Base-by-base conservation (phyloP, 129 eudicot species). In the Gnaphalium uliginosum region DNA sequence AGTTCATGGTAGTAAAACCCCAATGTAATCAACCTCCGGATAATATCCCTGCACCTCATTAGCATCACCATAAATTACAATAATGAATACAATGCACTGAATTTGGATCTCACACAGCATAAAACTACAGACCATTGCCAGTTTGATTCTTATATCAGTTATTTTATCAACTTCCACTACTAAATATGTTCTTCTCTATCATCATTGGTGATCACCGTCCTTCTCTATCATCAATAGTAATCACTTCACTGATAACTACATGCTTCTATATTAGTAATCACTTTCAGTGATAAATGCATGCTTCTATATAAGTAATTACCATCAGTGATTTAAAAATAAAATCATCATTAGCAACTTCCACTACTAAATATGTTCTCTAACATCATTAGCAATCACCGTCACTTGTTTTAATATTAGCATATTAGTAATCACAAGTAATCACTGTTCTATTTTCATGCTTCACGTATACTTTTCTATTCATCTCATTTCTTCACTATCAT, bases 1-100 rank as follows among this genome's bases (percentile, higher is more conserved):
- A 93, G 88, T 85, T 88, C 96, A 48, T 93, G 71, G 74, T 86
- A 93, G 78, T 93, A 93, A 81, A 90, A 93, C 58, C 97, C 97
- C 73, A 93, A 77, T 11, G 76, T 87, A 43, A 93, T 77, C 25
- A 93, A 56, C 66, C 87, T 90, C 89, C 88, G 87, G 76, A 90
- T 93, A 29, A 83, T 86, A 86, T 90, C 93, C 89, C 97, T 90
- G 87, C 85, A 83, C 61, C 71, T 67, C 80, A 68, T 46, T 25
- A 26, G 64, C 23, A 77, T 63, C 48, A 57, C 57, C 56, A 70
- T 19, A 6, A 10, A 48, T 61, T 46, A 74, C 33, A 59, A 30
- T 54, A 78, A 22, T 39, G 23, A 26, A 17, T 24, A 27, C 48
- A 29, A 29, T 21, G 4, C 10, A 53, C 8, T 50, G 8, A 72